Base-by-base conservation (phyloP, 805 yeast species). In the Yarrowia sp. region DNA sequence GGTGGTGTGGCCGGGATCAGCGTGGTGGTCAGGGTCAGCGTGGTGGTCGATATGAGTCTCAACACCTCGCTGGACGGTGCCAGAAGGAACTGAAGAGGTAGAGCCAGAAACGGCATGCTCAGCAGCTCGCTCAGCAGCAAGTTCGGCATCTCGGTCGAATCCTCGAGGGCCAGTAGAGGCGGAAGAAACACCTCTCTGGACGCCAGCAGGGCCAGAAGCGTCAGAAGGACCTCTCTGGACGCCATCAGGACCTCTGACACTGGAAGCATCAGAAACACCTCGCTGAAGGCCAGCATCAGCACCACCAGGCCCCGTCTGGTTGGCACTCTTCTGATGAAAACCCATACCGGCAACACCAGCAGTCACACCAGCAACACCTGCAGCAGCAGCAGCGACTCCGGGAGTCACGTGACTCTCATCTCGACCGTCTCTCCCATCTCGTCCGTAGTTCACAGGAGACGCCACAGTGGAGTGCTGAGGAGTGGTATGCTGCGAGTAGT, bases 401-500 rank as follows among this genome's bases (percentile, higher is more conserved):
- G 61, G 17, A 41, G 58, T 14, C 9, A 36, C 17, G 8, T 3
- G 31, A 13, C 17, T 35, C 57, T 1, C n/a, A 3, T 50, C 57
- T 4, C 57, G 57, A n/a, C 31, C 13, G 13, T n/a, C n/a, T n/a
- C n/a, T n/a, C n/a, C n/a, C n/a, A n/a, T n/a, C n/a, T n/a, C n/a
- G 14, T 8, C n/a, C n/a, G 43, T 36, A 36, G 58, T 38, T 36
- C 8, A 51, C 43, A 33, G 58, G 58, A 22, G 58, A 51, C 10
- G 42, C 22, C 33, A 38, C 33, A 4, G 43, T 18, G 0, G 58
- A 51, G 58, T 51, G 43, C 58, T 36, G 43, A n/a, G 58, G 58
- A 0, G 58, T 51, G 13, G 58, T 51, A 43, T 22, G 32, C 58
- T 51, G 58, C 36, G 58, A 51, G 58, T 51, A 51, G 58, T 51